These are phyloP conservation scores for Magnaporthiopsis rhizophila DNA, from an alignment of 2,329 filamentous ascomycete species.

Conservation along the genomic window DNA sequence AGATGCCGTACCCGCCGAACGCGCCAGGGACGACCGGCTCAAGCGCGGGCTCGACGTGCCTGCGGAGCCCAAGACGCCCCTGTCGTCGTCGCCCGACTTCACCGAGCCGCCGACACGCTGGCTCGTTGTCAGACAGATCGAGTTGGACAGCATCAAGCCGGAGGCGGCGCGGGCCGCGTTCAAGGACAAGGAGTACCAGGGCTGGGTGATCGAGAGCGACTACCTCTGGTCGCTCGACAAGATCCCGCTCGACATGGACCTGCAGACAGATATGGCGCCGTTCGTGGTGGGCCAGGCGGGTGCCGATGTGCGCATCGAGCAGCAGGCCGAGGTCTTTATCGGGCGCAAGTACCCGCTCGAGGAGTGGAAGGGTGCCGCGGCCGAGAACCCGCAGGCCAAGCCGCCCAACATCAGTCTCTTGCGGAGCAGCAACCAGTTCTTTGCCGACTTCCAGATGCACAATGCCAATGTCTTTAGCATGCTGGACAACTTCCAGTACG, in stretches of 20 bases:
- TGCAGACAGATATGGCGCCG: slow-evolving; percentile 31
- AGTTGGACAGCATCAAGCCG: neutral
- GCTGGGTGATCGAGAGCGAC: slow-evolving; percentile 34
- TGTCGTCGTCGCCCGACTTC: slow-evolving; percentile 1
- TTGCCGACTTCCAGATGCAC: slow-evolving; percentile 32
- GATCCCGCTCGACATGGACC: slow-evolving; percentile 20
- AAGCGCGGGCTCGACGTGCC: neutral
- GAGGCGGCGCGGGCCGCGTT: neutral
- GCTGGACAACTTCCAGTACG: slow-evolving; percentile 29
- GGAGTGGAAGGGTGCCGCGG: slow-evolving; percentile 13
- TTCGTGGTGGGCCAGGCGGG: slow-evolving; percentile 21
- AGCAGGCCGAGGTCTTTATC: slow-evolving; percentile 35
- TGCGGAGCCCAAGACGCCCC: neutral
- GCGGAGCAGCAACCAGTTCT: slow-evolving; percentile 24
- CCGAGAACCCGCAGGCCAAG: neutral
- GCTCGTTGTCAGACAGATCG: slow-evolving; percentile 7
- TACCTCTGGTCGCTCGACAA: slow-evolving; percentile 22
- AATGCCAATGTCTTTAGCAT: slow-evolving; percentile 32
- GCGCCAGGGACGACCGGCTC: neutral
- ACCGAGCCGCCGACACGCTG: slow-evolving; percentile 2
- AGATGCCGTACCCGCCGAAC: neutral
- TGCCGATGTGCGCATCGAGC: slow-evolving; percentile 16
- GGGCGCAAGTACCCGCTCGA: slow-evolving; percentile 21
- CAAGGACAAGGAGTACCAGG: slow-evolving; percentile 14
- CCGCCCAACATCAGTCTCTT: slow-evolving; percentile 6